Evolutionary conservation across 257 asterid species (phyloP).

Genomic region (Solanum tarijense): DNA sequence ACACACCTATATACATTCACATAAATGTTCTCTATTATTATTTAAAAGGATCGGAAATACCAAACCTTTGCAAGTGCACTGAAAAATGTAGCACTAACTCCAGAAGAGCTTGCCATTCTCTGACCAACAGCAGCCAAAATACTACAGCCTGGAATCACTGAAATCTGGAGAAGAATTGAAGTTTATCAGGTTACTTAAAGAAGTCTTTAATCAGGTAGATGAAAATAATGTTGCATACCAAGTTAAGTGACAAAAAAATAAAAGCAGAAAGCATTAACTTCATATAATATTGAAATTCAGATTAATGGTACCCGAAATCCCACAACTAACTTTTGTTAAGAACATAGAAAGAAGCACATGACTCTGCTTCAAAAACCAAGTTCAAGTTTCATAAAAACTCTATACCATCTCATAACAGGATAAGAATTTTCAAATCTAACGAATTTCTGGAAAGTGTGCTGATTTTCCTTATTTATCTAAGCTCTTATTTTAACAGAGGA

Average conservation of each 20-base stretch:
- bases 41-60: neutral
- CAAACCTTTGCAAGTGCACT: conserved; percentile 93
- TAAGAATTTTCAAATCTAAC: neutral
- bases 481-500: neutral
- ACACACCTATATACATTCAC: neutral
- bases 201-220: neutral
- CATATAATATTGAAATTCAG: neutral
- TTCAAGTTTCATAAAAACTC: neutral
- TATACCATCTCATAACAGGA: neutral
- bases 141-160: conserved; percentile 82
- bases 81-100: conserved; percentile 97
- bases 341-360: neutral
- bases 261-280: neutral
- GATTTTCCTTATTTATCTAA: neutral
- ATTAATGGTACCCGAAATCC: neutral
- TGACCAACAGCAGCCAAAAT: conserved; percentile 98
- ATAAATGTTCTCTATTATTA: neutral
- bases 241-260: neutral
- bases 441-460: neutral
- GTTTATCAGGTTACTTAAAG: neutral
- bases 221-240: neutral
- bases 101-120: conserved; percentile 99
- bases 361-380: neutral
- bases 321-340: neutral
- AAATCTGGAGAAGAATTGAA: conserved; percentile 48